Conservation (phyloP, 2,329 filamentous ascomycete genomes). For the Pseudocercospora ulei region DNA sequence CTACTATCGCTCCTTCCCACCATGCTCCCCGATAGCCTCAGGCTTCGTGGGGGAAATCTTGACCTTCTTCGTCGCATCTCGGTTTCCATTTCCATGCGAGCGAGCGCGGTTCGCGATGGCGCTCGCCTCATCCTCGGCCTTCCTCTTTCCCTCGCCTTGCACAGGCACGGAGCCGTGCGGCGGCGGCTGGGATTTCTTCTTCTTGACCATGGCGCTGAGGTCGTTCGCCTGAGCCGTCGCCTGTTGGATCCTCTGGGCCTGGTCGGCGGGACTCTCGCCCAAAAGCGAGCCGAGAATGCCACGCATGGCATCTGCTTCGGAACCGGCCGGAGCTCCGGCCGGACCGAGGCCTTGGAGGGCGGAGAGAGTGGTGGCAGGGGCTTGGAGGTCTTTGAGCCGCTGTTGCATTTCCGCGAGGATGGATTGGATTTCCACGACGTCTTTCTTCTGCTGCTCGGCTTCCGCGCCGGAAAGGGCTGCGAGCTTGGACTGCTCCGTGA, state of each 20-base stretch:
- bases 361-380: slow-evolving; percentile 51
- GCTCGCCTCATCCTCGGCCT: slow-evolving; percentile 22
- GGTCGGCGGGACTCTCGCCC: slow-evolving; percentile 52
- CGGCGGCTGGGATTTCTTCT: slow-evolving; percentile 40
- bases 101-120: slow-evolving; percentile 6
- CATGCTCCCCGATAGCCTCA: slow-evolving; percentile 3
- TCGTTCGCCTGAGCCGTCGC: slow-evolving; percentile 66
- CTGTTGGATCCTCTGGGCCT: slow-evolving; percentile 57
- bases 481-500: slow-evolving; percentile 59
- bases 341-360: slow-evolving; percentile 39
- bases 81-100: too few species aligned
- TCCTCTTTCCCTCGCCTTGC: slow-evolving; percentile 29
- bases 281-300: slow-evolving; percentile 56
- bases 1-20: slow-evolving; percentile 3
- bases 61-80: too few species aligned
- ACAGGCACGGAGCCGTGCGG: slow-evolving; percentile 14
- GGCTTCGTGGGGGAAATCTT: slow-evolving; percentile 20
- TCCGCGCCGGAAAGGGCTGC: slow-evolving; percentile 45
- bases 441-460: slow-evolving; percentile 53
- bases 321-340: slow-evolving; percentile 38
- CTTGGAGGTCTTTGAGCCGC: slow-evolving; percentile 60
- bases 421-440: slow-evolving; percentile 65
- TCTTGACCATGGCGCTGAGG: slow-evolving; percentile 63
- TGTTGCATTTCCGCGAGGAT: slow-evolving; percentile 71
- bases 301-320: slow-evolving; percentile 40